A percentile compares a stretch with the other conserved stretches of the same genome.
phyloP scores from a whole-genome alignment of 192 early-diverging fungal species.

The Cetraspora pellucida region DNA sequence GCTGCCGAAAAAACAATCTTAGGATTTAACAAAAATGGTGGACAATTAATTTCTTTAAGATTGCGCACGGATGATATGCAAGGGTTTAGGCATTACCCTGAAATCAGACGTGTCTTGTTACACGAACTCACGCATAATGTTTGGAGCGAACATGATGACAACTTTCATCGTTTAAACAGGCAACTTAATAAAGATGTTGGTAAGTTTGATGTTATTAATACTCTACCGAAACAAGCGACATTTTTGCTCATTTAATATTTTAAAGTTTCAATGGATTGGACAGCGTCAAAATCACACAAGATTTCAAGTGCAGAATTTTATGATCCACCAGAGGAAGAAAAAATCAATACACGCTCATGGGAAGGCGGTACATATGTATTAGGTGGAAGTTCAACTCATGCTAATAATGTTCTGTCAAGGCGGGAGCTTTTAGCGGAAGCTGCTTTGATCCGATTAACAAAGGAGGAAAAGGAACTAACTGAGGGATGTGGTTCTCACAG shows the following conservation, averaged over 20 bases:
- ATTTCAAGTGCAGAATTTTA: slow-evolving; percentile 46
- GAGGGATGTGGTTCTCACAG: slow-evolving; percentile 49
- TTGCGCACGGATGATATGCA: slow-evolving; percentile 76
- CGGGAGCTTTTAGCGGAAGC: slow-evolving; percentile 61
- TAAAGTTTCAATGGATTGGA: slow-evolving; percentile 50
- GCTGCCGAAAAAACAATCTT: slow-evolving; percentile 68
- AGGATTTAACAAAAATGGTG: slow-evolving; percentile 71
- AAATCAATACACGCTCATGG: slow-evolving; percentile 41
- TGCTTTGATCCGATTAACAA: slow-evolving; percentile 58
- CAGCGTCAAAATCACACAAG: slow-evolving; percentile 41
- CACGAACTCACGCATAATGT: slow-evolving; percentile 83
- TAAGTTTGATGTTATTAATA: too few species aligned
- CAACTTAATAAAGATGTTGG: slow-evolving; percentile 70
- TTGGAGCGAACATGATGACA: slow-evolving; percentile 68
- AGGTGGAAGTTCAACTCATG: slow-evolving; percentile 47
- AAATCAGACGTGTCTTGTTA: slow-evolving; percentile 67
- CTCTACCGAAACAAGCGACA: too few species aligned
- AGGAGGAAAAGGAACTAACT: slow-evolving; percentile 68
- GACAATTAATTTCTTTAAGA: slow-evolving; percentile 72
- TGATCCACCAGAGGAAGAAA: slow-evolving; percentile 44
- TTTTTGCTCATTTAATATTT: not conserved
- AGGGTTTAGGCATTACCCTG: slow-evolving; percentile 75
- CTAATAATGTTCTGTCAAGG: slow-evolving; percentile 26
- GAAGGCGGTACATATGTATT: slow-evolving; percentile 63
- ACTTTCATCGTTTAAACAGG: slow-evolving; percentile 73